A percentile compares a stretch with the other conserved stretches of the same genome.
These are phyloP conservation scores for Backusella tarrabulga DNA, from an alignment of 192 early-diverging fungal species.

Conservation along the genomic window DNA sequence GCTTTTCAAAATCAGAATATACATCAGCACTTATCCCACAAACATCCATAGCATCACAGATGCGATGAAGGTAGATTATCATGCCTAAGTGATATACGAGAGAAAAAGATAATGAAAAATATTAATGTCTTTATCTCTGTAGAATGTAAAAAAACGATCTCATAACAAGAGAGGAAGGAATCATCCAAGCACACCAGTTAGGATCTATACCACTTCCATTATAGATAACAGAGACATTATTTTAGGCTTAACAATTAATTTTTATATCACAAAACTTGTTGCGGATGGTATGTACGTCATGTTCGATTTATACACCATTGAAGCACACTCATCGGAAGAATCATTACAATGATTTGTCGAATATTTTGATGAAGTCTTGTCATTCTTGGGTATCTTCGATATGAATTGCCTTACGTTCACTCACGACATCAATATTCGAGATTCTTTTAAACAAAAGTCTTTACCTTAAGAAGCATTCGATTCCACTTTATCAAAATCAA, in stretches of 20 bases:
- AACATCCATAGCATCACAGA: not conserved
- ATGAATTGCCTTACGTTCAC: slow-evolving; percentile 1
- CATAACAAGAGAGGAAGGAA: slow-evolving; percentile 10
- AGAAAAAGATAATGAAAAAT: slow-evolving; percentile 1
- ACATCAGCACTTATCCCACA: not conserved
- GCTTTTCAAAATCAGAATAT: slow-evolving; percentile 9
- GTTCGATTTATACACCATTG: slow-evolving; percentile 4
- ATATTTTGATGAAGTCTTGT: slow-evolving; percentile 7
- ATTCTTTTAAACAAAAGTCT: too few species aligned
- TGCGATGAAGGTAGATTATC: slow-evolving; percentile 6
- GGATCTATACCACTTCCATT: slow-evolving; percentile 1
- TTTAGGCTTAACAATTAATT: slow-evolving; percentile 12
- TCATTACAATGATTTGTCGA: not conserved
- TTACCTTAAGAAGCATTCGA: too few species aligned
- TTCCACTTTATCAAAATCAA: too few species aligned
- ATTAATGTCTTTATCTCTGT: slow-evolving; percentile 11
- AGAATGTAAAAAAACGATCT: slow-evolving; percentile 7
- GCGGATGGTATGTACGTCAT: not conserved
- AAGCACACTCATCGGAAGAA: slow-evolving; percentile 6
- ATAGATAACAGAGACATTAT: not conserved
- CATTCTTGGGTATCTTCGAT: slow-evolving; percentile 5
- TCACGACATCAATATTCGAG: not conserved
- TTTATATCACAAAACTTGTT: slow-evolving; percentile 6
- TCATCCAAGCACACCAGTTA: slow-evolving; percentile 4
- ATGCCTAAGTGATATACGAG: not conserved